Evolutionary conservation across 78 protist species (phyloP), one percentile per base, ranked within the genome.

Genomic region (Dictyostelium firmibasis): DNA sequence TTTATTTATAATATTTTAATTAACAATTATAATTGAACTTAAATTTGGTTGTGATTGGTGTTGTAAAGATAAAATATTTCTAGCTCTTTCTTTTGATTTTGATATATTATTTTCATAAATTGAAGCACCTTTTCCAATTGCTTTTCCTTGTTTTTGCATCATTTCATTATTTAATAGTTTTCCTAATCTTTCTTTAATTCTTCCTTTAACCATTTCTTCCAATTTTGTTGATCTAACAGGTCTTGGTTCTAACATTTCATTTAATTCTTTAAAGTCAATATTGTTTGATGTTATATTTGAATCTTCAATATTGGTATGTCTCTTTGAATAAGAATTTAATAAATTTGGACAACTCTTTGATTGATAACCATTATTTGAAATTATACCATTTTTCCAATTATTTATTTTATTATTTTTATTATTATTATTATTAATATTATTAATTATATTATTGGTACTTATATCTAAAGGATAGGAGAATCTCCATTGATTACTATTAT

Each of bases 121-220:
- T 31, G 92, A 50, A 10, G 84, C 92, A 76, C 78, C 92, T 86
- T 86, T 86, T 20, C 69, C 77, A 10, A 86, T 76, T 8, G 92
- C 92, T 76, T 86, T 86, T 1, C 92, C 92, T 53, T 86, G 81
- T 75, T 86, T 86, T 36, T 27, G 6, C 92, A 86, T 76, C 60
- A 74, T 75, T 36, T 86, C 92, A 25, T 86, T 86, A 36, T 86
- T 86, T 70, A 86, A 75, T 18, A 86, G 33, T 86, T 62, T 67
- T 7, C 92, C 92, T 36, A 86, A 33, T 76, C 50, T 86, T 33
- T 76, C 92, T 75, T 74, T 74, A 2, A 86, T 33, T 76, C 41
- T 86, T 14, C 92, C 92, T 75, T 85, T 85, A 5, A 85, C 70
- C 74, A 85, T 18, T 31, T 85, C 91, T n/a, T 86, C 81, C 1